phyloP scores from a whole-genome alignment of 305 asterid species.

The Galium porrigens region DNA sequence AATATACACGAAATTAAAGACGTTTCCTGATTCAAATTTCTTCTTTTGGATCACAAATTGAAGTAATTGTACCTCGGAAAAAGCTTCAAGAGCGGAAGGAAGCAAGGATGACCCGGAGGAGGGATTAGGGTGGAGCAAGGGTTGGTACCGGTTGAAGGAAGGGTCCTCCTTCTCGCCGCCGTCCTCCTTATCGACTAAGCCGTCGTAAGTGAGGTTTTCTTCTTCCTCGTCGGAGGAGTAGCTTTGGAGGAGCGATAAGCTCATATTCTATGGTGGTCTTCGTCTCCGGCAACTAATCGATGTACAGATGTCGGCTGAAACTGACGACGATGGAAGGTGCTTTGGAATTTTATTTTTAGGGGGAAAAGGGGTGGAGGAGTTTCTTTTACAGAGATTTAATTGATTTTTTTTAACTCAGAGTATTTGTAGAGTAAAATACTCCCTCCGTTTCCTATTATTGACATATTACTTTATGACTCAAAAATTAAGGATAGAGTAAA shows the following conservation, averaged over 20 bases:
- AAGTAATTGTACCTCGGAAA: constrained; percentile 46
- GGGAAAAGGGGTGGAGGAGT: not conserved
- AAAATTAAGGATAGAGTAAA: too few species aligned
- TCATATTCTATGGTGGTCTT: constrained; percentile 25
- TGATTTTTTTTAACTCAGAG: too few species aligned
- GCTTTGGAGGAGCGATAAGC: constrained; percentile 67
- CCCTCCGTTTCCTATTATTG: too few species aligned
- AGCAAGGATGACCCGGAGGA: constrained; percentile 47
- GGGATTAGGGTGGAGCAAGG: constrained; percentile 56
- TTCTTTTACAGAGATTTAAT: too few species aligned
- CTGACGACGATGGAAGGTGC: not conserved
- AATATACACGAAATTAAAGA: not conserved
- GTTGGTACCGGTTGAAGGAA: constrained; percentile 34
- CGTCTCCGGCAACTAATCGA: not conserved
- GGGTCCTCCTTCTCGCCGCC: constrained; percentile 26
- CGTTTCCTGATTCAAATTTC: not conserved
- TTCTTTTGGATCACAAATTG: too few species aligned
- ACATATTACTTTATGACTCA: too few species aligned
- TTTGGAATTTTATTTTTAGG: not conserved
- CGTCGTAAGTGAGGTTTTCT: constrained; percentile 21
- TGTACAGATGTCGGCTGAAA: not conserved
- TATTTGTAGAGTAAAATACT: too few species aligned
- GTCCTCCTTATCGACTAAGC: constrained; percentile 21
- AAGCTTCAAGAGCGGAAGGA: constrained; percentile 75
- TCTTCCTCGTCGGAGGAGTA: constrained; percentile 80